Evolutionary conservation across 164 flowering plant species (phyloP), one percentile per base, ranked within the genome.

Genomic region (Aristolochia fimbriata): DNA sequence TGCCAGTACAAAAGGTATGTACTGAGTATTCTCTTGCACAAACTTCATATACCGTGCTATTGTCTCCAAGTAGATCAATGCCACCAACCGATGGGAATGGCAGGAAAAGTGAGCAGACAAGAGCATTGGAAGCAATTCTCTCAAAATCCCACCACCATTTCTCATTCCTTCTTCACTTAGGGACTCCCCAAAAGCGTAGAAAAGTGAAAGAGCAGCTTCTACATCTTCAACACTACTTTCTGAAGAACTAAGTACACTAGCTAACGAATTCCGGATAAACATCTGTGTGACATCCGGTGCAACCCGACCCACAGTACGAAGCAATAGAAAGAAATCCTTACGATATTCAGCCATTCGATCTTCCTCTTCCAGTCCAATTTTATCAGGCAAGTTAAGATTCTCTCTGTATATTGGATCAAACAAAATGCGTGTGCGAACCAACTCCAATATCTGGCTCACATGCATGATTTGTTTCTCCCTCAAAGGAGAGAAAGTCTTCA

Each of bases 31-130:
- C 70, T 87, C 97, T 55, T 78, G 89, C 58, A 87, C 78, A 67
- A 84, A 88, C 71, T 88, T 88, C 69, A 81, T 65, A 70, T 88
- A 94, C 69, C 97, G 80, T 31, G 85, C 73, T 47, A 94, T 67
- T 55, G 96, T 87, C 62, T 94, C 99, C 78, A 94, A 72, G 70
- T 91, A 88, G 7, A 81, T 79, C 51, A 88, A 86, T 19, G 99
- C 97, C 67, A 94, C 97, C 62, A 88, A 60, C 72, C 99, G 79
- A 72, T 84, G 81, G n/a, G 91, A 83, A 72, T 84, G 99, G 70
- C 96, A 84, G 57, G 89, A 78, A 68, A 87, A 83, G 67, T 68
- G 75, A 12, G 86, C 80, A 0, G 97, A 81, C 24, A 94, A 65
- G 52, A 94, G 96, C 88, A 77, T 81, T 23, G 85, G 85, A 25